Evolutionary conservation across 2,329 filamentous ascomycete genomes (phyloP), one percentile per base, ranked within the genome.

Genomic region (Aurifilum marmelostoma): DNA sequence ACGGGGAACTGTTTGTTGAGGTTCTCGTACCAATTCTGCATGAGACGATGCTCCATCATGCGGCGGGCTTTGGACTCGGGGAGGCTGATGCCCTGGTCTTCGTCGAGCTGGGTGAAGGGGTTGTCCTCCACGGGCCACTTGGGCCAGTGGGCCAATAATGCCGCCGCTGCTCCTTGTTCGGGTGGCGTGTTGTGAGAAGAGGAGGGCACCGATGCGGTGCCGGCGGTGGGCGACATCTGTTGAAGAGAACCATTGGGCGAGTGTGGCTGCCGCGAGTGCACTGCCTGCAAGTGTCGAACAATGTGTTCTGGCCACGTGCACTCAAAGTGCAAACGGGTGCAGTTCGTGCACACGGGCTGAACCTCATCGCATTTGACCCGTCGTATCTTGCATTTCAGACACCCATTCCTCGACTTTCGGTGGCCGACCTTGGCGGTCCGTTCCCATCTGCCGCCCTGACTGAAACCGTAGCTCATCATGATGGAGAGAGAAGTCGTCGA

Each of bases 351-450:
- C 2, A 73, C 27, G 0, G 75, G 75, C 18, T 69, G 69, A 3
- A 60, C 47, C 61, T 76, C 75, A 64, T 76, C 74, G 61, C 75
- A 76, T 67, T 76, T 77, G 39, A 77, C 76, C 1, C 76, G 75
- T 3, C 76, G 74, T 1, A 67, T 65, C 59, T 77, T 78, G 70
- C 76, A 78, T 21, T 73, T 75, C 12, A 70, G 67, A 66, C 76
- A 78, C 3, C 76, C 76, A 27, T 77, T 75, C 52, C 76, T 75
- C 14, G 75, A 77, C 65, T 78, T 78, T 62, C 74, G 73, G 62
- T 78, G 76, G 29, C 75, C 75, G 14, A 76, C 71, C 70, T 76
- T 76, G 67, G 74, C 72, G 18, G 70, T 58, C 11, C 66, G 59
- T 18, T 47, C 43, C 43, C 43, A 47, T 7, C 21, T 47, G 16